Percentiles rank a stretch among this genome's conserved stretches.
These are phyloP conservation scores for Aspergillus flavus DNA, from an alignment of 2,329 filamentous ascomycete species.

Conservation along the genomic window DNA sequence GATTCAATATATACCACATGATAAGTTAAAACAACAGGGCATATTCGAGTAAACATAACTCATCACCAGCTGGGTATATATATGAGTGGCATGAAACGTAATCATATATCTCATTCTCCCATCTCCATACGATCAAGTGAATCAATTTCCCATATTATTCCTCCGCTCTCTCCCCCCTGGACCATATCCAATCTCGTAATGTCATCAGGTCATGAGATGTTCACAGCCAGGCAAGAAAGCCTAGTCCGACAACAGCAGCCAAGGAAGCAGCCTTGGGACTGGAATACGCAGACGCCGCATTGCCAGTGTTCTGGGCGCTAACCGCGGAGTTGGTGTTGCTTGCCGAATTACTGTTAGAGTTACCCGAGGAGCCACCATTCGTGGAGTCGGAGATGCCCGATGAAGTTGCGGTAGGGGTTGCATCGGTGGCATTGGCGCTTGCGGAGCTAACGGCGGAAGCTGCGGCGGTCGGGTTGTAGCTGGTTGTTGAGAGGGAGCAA, in stretches of 20 bases:
- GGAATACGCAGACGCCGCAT: constrained; percentile 17
- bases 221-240: constrained; percentile 30
- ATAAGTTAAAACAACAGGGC: background rate
- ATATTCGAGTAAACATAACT: background rate
- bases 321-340: constrained; percentile 2
- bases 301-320: constrained; percentile 16
- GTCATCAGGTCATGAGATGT: background rate
- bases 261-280: constrained; percentile 21
- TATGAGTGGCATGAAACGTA: background rate
- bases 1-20: background rate
- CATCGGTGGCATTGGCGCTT: background rate
- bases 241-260: constrained; percentile 27
- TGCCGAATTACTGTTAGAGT: background rate
- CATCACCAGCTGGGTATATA: background rate
- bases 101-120: background rate
- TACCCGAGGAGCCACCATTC: constrained; percentile 1
- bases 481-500: constrained; percentile 31
- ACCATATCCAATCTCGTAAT: background rate
- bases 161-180: background rate
- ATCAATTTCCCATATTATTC: background rate
- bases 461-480: constrained; percentile 27
- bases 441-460: constrained; percentile 19
- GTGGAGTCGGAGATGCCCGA: background rate
- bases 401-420: background rate
- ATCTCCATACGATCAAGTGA: background rate